phyloP scores from a whole-genome alignment of 2,329 filamentous ascomycete genomes.

The Xylaria sp. region DNA sequence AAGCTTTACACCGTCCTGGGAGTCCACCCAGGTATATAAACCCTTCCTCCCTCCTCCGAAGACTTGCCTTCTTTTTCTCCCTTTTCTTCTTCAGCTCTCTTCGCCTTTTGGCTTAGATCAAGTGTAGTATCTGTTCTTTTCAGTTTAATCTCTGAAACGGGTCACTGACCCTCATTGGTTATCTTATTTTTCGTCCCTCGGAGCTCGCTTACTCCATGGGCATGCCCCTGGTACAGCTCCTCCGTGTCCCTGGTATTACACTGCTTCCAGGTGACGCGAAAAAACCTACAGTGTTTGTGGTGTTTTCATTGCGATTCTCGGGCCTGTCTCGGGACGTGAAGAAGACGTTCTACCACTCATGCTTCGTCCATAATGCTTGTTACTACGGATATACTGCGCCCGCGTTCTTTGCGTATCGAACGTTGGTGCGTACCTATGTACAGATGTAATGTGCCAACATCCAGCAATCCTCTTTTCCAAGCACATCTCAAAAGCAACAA shows the following conservation, averaged over 20 bases:
- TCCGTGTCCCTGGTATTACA: slow-evolving; percentile 74
- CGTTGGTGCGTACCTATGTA: too few species aligned
- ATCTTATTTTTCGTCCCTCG: slow-evolving; percentile 76
- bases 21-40: slow-evolving; percentile 63
- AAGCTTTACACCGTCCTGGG: slow-evolving; percentile 58
- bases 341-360: slow-evolving; percentile 54
- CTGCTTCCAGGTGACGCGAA: slow-evolving; percentile 76
- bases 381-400: too few species aligned
- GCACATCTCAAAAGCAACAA: too few species aligned
- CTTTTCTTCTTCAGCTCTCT: slow-evolving; percentile 65
- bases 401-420: background rate
- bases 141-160: slow-evolving; percentile 91
- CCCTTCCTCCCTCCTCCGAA: slow-evolving; percentile 18
- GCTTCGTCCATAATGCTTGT: too few species aligned
- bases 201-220: slow-evolving; percentile 67
- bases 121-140: slow-evolving; percentile 96
- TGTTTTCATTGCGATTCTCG: slow-evolving; percentile 67
- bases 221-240: slow-evolving; percentile 70
- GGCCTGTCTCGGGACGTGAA: slow-evolving; percentile 62
- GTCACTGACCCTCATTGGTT: slow-evolving; percentile 76
- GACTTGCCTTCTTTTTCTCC: slow-evolving; percentile 48
- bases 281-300: slow-evolving; percentile 22
- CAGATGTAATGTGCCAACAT: too few species aligned
- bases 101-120: slow-evolving; percentile 74
- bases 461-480: too few species aligned